These are phyloP conservation scores for Pyricularia sp. DNA, from an alignment of 2,329 filamentous ascomycete genomes.

Conservation along the genomic window DNA sequence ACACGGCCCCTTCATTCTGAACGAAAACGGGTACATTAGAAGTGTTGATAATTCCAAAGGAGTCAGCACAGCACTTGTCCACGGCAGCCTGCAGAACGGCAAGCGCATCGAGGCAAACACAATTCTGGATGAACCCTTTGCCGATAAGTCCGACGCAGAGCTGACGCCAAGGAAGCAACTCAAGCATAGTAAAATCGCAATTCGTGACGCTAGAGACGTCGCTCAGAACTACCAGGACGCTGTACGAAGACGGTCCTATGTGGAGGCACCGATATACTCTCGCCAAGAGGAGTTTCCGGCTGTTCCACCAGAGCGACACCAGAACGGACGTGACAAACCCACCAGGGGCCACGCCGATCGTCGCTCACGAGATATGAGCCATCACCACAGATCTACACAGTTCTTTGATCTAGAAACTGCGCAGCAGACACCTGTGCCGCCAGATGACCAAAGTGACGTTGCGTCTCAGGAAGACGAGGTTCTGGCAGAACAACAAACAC, in stretches of 20 bases:
- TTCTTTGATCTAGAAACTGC: constrained; percentile 17
- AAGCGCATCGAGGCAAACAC: constrained; percentile 12
- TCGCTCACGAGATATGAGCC: constrained; percentile 13
- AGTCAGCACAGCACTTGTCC: constrained; percentile 13
- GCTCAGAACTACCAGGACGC: constrained; percentile 9
- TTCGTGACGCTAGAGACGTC: constrained; percentile 22
- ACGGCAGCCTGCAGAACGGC: constrained; percentile 11
- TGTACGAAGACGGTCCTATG: constrained; percentile 12
- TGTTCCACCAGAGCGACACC: constrained; percentile 14
- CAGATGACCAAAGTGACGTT: constrained; percentile 17
- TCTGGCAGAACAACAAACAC: constrained; percentile 17
- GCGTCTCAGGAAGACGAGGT: constrained; percentile 18
- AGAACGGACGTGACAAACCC: constrained; percentile 13
- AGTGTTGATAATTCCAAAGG: constrained; percentile 17
- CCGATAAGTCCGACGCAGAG: constrained; percentile 15
- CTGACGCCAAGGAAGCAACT: constrained; percentile 16
- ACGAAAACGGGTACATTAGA: constrained; percentile 27
- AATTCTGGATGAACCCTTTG: constrained; percentile 16
- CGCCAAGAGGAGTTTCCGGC: constrained; percentile 8
- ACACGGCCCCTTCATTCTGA: constrained; percentile 20
- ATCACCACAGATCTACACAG: constrained; percentile 15
- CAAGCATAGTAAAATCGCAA: constrained; percentile 25
- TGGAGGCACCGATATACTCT: constrained; percentile 7
- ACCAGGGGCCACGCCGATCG: constrained; percentile 6
- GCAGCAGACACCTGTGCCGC: constrained; percentile 3